These are phyloP conservation scores for Syzygium malaccense DNA, from an alignment of 441 rosid genomes.

Conservation along the genomic window DNA sequence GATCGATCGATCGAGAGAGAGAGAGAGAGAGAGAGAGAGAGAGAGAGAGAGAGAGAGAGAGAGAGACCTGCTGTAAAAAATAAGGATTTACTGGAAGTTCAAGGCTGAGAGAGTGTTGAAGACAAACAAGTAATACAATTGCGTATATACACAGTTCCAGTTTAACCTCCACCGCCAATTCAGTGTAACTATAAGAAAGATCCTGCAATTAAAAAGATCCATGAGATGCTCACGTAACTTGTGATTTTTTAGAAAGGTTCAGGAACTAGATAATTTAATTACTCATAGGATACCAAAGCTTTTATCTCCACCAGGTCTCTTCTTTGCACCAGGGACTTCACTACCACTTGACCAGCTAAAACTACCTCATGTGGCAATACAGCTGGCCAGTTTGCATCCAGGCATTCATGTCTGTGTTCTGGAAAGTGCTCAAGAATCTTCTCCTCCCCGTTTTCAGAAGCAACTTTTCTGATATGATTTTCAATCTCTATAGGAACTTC, in stretches of 20 bases:
- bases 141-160: constrained; percentile 69
- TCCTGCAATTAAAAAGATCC: constrained; percentile 33
- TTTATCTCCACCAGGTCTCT: constrained; percentile 13
- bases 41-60: constrained; percentile 9
- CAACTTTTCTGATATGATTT: constrained; percentile 35
- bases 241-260: neutral
- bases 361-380: constrained; percentile 67
- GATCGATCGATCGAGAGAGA: neutral
- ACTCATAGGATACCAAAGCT: constrained; percentile 31
- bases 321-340: constrained; percentile 37
- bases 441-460: constrained; percentile 9
- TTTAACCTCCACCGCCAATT: constrained; percentile 54
- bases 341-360: constrained; percentile 69
- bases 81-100: constrained; percentile 51
- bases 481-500: constrained; percentile 22
- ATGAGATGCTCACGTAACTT: constrained; percentile 5
- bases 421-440: constrained; percentile 26
- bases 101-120: constrained; percentile 29
- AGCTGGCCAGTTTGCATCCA: constrained; percentile 75
- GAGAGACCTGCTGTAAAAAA: constrained; percentile 47
- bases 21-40: neutral
- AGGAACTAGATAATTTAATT: neutral
- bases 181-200: constrained; percentile 53
- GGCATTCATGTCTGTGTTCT: constrained; percentile 87
- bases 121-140: constrained; percentile 59